Evolutionary conservation across 2,329 filamentous ascomycete genomes (phyloP), one percentile per base, ranked within the genome.

Genomic region (Penicillium verrucosum): DNA sequence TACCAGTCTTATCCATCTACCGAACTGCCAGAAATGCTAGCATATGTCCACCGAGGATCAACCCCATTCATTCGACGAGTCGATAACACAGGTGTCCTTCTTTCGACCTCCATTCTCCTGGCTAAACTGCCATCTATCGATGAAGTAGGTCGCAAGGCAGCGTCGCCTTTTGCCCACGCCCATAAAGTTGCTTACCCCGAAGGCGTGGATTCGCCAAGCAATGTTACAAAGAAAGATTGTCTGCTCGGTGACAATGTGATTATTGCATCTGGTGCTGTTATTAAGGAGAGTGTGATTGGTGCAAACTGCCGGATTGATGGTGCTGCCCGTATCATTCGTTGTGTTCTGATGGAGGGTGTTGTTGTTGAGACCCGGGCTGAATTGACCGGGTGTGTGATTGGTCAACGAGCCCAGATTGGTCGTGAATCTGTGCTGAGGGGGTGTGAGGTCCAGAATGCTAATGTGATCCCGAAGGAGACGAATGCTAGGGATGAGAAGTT

Each of bases 101-200:
- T 50, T 23, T 41, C 45, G 0, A 50, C 52, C 2, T 55, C 52
- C 5, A 45, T 55, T 34, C 8, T 55, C 11, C 30, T 55, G 2
- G 52, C 52, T 3, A 55, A 55, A 16, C 3, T 54, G 4, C 38
- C 45, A 0, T 51, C 52, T 5, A 16, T 55, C 1, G 52, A 55
- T 11, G 52, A 55, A 30, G 52, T 55, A 3, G 52, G 52, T 11
- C 9, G n/a, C 5, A 10, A 30, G 4, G n/a, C 12, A 18, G 52
- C 45, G 25, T 50, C 52, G 8, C 38, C 45, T n/a, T 37, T 55
- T 2, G 52, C 52, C 0, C 52, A 55, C n/a, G 23, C 23, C 3
- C 46, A 27, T 8, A 55, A 55, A 14, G 48, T 55, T n/a, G 34
- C 52, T 7, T 50, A 49, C n/a, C 45, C 52, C 5, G 52, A 55